Base-by-base conservation (phyloP, 192 early-diverging fungal species). In the Hyaloraphidium curvatum region DNA sequence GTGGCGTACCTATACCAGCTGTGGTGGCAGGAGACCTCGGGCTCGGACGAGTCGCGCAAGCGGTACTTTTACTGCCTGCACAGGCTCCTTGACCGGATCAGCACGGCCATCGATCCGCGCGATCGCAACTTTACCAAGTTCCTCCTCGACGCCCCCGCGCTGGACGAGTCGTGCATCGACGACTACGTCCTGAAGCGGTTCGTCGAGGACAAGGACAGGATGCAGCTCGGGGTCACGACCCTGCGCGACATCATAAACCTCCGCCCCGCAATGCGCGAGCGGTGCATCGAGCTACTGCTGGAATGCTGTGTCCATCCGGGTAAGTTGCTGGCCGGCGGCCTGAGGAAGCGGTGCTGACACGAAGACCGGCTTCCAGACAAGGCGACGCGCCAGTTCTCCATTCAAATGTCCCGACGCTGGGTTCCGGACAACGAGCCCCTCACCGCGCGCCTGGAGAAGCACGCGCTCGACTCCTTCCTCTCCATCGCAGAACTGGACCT, bases 111-210 rank as follows among this genome's bases (percentile, higher is more conserved):
- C 7, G 77, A 84, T 51, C 61, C 68, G 31, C 78, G 79, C 58
- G 87, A 90, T 60, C 65, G 72, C 19, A 70, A 69, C 0, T 71
- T 89, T 50, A 77, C 83, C 0, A 74, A 77, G 29, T 74, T 90
- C 54, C 56, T 90, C 56, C 55, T 87, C 14, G 85, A 90, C 30
- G 81, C 76, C 1, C 87, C 87, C 2, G 72, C 83, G 52, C 51
- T 90, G 4, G 65, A 71, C n/a, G 60, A 58, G 9, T 67, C 67
- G 30, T 71, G 76, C 0, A 64, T 90, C 11, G 71, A 76, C 3
- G n/a, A n/a, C n/a, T n/a, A n/a, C n/a, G 59, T 79, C 16, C 69
- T 89, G 5, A 66, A 72, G 58, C 59, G 57, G 27, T 82, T 75
- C 58, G 81, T 76, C 51, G 79, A 83, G 52, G 78, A 84, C 55